Base-by-base conservation (phyloP, 2,329 filamentous ascomycete genomes). In the Drechslerella dactyloides region DNA sequence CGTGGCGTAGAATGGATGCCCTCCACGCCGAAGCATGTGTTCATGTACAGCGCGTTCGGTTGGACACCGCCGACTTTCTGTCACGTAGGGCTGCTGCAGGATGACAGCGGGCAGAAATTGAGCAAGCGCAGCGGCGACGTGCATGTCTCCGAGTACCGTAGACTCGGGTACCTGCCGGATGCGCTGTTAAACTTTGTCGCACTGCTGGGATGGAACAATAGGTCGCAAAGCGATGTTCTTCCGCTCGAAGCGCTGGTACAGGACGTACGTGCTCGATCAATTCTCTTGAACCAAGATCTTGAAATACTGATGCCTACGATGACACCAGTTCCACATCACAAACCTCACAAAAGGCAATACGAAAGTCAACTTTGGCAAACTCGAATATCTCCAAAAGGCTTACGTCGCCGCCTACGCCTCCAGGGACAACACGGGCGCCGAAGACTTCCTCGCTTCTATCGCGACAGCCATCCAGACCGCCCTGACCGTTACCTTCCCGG, bases 1-100 rank as follows among this genome's bases (percentile, higher is more conserved):
- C 88, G 94, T 46, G 94, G 93, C 59, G 89, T 89, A 24, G 94
- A 99, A 85, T 99, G 94, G 94, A 89, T 99, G 81, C 87, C 93
- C 35, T 96, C 93, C 0, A 97, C 94, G 0, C 92, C 93, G 0
- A 90, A 89, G 78, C 86, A 88, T 76, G 79, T 86, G 48, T 82
- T 85, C 46, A 79, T 94, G n/a, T 94, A 94, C 78, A 80, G 89
- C 54, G 90, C 89, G 1, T 90, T 94, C 77, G 84, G 86, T 3
- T 94, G 90, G 90, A 78, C 84, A 27, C 83, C 87, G 0, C 90
- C 90, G 0, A 80, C 81, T n/a, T 94, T 91, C 79, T 89, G 87
- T n/a, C 90, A 94, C 77, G 87, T 93, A 15, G 89, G 90, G 5
- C 83, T 94, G 1, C 84, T 94, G 0, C 85, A 90, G 24, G 86